Evolutionary conservation across 164 flowering plant species (phyloP).

Genomic region (Brasenia schreberi): DNA sequence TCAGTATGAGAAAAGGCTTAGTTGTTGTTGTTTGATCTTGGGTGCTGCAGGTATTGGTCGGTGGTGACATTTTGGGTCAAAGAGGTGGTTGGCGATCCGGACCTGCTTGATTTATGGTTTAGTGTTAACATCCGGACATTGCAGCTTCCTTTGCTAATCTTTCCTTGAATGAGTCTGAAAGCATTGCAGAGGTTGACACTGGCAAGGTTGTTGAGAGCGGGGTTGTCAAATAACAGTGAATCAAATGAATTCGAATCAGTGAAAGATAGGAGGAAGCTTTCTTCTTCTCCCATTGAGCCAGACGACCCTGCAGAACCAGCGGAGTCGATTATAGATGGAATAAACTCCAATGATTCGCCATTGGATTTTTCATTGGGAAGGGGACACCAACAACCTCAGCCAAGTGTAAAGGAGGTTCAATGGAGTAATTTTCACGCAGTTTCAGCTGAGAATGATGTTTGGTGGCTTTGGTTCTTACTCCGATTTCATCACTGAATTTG

Average conservation of each 20-base stretch:
- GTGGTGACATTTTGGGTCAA: too few relatives aligned
- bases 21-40: too few relatives aligned
- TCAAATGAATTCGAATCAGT: not conserved
- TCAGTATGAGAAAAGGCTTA: too few relatives aligned
- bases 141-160: not conserved
- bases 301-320: not conserved
- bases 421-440: conserved; percentile 51
- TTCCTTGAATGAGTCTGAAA: not conserved
- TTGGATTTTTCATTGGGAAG: not conserved
- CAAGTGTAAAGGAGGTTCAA: conserved; percentile 49
- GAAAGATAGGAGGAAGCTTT: not conserved
- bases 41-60: too few relatives aligned
- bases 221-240: not conserved
- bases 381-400: not conserved
- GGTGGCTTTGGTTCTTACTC: conserved; percentile 45
- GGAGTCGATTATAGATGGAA: not conserved
- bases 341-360: not conserved
- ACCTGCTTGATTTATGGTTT: too few relatives aligned
- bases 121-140: too few relatives aligned
- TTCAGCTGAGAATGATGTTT: conserved; percentile 11
- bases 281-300: not conserved
- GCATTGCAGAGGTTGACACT: not conserved
- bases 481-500: conserved; percentile 43
- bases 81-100: too few relatives aligned
- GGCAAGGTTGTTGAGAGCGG: not conserved